Base-by-base conservation (phyloP, 495 filamentous ascomycete genomes). In the Lophium mytilinum region DNA sequence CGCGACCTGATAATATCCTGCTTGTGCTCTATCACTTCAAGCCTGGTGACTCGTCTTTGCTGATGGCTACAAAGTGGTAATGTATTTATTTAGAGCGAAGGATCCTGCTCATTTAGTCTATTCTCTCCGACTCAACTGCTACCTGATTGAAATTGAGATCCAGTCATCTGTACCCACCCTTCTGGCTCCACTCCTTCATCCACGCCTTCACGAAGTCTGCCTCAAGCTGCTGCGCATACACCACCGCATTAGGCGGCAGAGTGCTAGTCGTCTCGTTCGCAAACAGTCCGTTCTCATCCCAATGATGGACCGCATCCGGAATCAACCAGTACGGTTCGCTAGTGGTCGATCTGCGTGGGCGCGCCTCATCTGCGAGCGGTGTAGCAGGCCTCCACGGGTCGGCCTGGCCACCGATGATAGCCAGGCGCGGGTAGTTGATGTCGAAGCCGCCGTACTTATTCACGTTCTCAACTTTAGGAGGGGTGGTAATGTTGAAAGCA, bases 331-430 rank as follows among this genome's bases (percentile, higher is more conserved):
- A 81, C 4, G 86, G 86, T 70, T 85, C 73, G 17, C 69, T 69
- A 0, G 72, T 69, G 0, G 84, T 87, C 37, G 73, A 83, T 6
- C 64, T 58, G 17, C 85, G 63, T 21, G 64, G 60, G 0, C 69
- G 62, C 10, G 78, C 73, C 0, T 71, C 75, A 36, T 80, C 72
- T 17, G 68, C 71, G 53, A 86, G 83, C 4, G 82, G 81, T 10
- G 80, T 84, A 0, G 83, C 83, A 0, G 78, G 76, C 7, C 82
- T 75, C 86, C 86, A 90, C 0, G 86, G 84, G 65, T 90, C 87
- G 50, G 73, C 73, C 52, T 85, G 73, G 12, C 85, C 86, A 55
- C 84, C 86, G 49, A 90, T 73, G 53, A 82, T 75, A 15, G 85
- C 85, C 7, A 89, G 76, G 19, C 83, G 78, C 5, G 79, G 75